Base-by-base conservation (phyloP, 2,329 filamentous ascomycete species). In the Trichoderma harzianum region DNA sequence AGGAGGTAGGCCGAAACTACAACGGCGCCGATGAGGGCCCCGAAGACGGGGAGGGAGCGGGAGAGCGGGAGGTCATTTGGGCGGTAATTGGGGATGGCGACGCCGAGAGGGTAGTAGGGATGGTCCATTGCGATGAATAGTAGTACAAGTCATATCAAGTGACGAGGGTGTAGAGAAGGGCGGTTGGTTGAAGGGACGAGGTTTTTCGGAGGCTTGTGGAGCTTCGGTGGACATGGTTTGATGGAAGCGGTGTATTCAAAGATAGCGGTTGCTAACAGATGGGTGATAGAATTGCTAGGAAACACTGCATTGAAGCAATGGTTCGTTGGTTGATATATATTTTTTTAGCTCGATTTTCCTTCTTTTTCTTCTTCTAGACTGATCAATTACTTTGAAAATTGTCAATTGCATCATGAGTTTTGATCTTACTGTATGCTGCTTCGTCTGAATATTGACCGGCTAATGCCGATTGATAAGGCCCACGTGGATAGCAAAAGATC, bases 101-200 rank as follows among this genome's bases (percentile, higher is more conserved):
- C 82, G 57, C 80, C 79, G 3, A 77, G 77, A 0, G 87, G 87
- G 74, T 84, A 85, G 74, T 89, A 89, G 0, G 87, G 87, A 74
- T 89, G 69, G 71, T 72, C 36, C 60, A 36, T 58, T 63, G 28
- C 55, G 21, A 16, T n/a, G n/a, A n/a, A n/a, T n/a, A n/a, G n/a
- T n/a, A n/a, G n/a, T n/a, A n/a, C 6, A 14, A 10, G 2, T 39
- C n/a, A n/a, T 3, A 24, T 28, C 5, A 24, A 24, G 5, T 51
- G 47, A 24, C 11, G 47, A 51, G n/a, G 47, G 5, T 51, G 47
- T 2, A 12, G 2, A 5, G 47, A 7, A 43, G 39, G 18, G 39
- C 39, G 18, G 47, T 53, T 53, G 21, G 47, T 53, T 53, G 47
- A 53, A 24, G 21, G 21, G 3, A 21, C 2, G 43, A 51, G 43